Base-by-base conservation (phyloP, 352 stramenopile species). In the Pythium phragmiticola region DNA sequence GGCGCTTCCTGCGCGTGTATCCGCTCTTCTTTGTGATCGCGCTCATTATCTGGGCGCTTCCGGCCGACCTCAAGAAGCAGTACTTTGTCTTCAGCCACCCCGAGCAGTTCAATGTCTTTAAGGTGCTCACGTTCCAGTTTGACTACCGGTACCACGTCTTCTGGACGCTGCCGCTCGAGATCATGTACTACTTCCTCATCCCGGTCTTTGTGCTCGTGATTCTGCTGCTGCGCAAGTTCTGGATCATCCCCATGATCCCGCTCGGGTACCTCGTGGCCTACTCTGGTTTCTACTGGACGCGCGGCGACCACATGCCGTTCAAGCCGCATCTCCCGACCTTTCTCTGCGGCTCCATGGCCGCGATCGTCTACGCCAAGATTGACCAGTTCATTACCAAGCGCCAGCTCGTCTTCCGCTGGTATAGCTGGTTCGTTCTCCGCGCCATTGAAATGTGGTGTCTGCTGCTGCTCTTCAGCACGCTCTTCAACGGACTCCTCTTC, bases 1-100 rank as follows among this genome's bases (percentile, higher is more conserved):
- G 73, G 21, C 65, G 77, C 0, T 80, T 83, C 50, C 74, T 73
- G 12, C 74, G 77, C 23, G 77, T 86, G 13, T 86, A 86, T 30
- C 77, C 77, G 30, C 52, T 85, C 0, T 80, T 85, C 45, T 69
- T 67, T 0, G 3, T 75, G 37, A 75, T 76, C 16, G 75, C 74
- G 23, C 49, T 78, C 11, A 53, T 65, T 16, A 43, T 84, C 37
- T 73, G 64, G 61, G 39, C 68, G n/a, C 72, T 80, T 41, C 57
- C 72, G 8, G 53, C 68, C n/a, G 63, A 75, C 1, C 47, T 57
- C 28, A 73, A 69, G 49, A 62, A 66, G 34, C 60, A 57, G 80
- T 71, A 33, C 39, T 72, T 8, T 48, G 26, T 30, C 26, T 30
- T 30, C 26, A 30, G 72, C 5, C 57, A 70, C 69, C 1, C 50